Evolutionary conservation across 805 yeast species (phyloP).

Genomic region (Metahyphopichia silvanorum): DNA sequence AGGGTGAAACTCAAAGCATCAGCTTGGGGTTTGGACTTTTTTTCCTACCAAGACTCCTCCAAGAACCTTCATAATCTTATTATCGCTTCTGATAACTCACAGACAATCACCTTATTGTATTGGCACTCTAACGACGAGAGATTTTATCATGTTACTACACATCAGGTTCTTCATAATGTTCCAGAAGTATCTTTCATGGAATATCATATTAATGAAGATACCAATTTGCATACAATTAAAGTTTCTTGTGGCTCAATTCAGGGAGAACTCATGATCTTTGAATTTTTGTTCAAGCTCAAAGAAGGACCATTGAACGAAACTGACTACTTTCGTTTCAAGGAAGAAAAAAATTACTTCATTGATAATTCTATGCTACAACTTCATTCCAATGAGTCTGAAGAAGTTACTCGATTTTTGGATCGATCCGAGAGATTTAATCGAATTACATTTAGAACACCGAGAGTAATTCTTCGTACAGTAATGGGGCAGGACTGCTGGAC

Average conservation of each 20-base stretch:
- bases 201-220: slow-evolving; percentile 4
- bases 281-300: slow-evolving; percentile 23
- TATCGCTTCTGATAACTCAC: slow-evolving; percentile 55
- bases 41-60: slow-evolving; percentile 10
- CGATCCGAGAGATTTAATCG: slow-evolving; percentile 14
- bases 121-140: slow-evolving; percentile 20
- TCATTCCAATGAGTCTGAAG: slow-evolving; percentile 6
- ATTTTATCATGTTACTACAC: slow-evolving; percentile 34
- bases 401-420: background rate
- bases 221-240: slow-evolving; percentile 21
- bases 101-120: slow-evolving; percentile 39
- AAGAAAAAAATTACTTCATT: slow-evolving; percentile 17
- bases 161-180: slow-evolving; percentile 50
- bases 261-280: slow-evolving; percentile 42
- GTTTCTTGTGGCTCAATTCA: slow-evolving; percentile 42
- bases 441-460: slow-evolving; percentile 20
- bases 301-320: slow-evolving; percentile 23
- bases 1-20: slow-evolving; percentile 39
- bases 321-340: slow-evolving; percentile 9
- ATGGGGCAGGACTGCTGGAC: slow-evolving; percentile 57
- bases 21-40: slow-evolving; percentile 61
- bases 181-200: slow-evolving; percentile 46
- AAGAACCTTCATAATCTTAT: slow-evolving; percentile 30
- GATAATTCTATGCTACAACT: slow-evolving; percentile 25
- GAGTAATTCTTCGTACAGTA: slow-evolving; percentile 27